phyloP scores from a whole-genome alignment of 148 eudicot species.

The Vaccinium macrocarpon region DNA sequence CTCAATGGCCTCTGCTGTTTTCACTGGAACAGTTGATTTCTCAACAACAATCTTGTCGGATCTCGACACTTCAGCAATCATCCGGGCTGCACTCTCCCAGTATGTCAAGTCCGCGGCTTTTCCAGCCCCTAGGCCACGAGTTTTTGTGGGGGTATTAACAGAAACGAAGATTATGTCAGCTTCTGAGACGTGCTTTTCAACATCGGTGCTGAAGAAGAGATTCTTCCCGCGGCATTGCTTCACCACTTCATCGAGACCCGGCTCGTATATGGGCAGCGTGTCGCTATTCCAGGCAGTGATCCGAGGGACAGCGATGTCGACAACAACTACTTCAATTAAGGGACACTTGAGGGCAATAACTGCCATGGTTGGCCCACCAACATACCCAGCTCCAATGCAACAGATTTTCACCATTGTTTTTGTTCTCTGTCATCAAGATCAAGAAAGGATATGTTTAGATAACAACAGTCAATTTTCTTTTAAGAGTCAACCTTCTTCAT shows the following conservation, averaged over 20 bases:
- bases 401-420: slow-evolving; percentile 65
- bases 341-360: slow-evolving; percentile 67
- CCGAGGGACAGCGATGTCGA: slow-evolving; percentile 56
- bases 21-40: slow-evolving; percentile 72
- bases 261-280: slow-evolving; percentile 60
- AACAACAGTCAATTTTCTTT: background rate
- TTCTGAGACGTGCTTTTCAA: slow-evolving; percentile 54
- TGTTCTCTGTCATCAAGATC: background rate
- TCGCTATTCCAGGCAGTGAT: slow-evolving; percentile 73
- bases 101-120: slow-evolving; percentile 68
- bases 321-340: slow-evolving; percentile 44
- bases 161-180: slow-evolving; percentile 67
- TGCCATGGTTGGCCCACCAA: slow-evolving; percentile 74
- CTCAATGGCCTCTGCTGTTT: slow-evolving; percentile 75
- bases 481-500: background rate
- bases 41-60: slow-evolving; percentile 64
- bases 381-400: slow-evolving; percentile 72
- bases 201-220: slow-evolving; percentile 62
- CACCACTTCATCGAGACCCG: slow-evolving; percentile 64
- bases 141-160: slow-evolving; percentile 67
- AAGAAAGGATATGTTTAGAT: background rate
- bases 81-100: slow-evolving; percentile 72
- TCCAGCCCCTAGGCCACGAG: slow-evolving; percentile 64
- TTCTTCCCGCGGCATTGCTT: slow-evolving; percentile 65
- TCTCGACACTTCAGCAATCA: slow-evolving; percentile 70